These are phyloP conservation scores for Choiromyces venosus DNA, from an alignment of 495 filamentous ascomycete genomes.

Conservation along the genomic window DNA sequence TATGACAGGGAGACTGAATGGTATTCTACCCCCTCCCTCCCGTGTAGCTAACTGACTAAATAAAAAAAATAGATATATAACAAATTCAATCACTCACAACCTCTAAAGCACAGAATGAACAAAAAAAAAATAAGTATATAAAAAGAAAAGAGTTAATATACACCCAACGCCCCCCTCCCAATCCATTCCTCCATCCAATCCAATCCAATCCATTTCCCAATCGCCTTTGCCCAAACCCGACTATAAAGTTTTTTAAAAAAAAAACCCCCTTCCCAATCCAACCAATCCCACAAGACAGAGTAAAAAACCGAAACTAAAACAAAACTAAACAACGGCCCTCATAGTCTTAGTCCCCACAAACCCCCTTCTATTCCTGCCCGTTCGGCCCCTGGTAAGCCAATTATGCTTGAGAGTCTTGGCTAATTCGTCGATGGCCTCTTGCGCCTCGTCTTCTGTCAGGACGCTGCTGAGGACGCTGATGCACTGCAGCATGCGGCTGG, in stretches of 20 bases:
- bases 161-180: not conserved
- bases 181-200: not conserved
- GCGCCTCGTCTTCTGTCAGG: conserved; percentile 59
- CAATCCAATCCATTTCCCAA: not conserved
- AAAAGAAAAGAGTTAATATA: not conserved
- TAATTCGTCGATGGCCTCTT: conserved; percentile 75
- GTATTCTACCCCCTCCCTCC: too few species aligned
- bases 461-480: conserved; percentile 81
- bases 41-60: too few species aligned
- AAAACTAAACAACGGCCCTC: conserved; percentile 20
- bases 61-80: not conserved
- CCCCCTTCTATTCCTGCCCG: conserved; percentile 79
- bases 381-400: conserved; percentile 87
- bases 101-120: not conserved
- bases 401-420: conserved; percentile 85
- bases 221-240: too few species aligned
- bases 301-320: not conserved
- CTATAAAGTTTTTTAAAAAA: too few species aligned
- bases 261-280: not conserved
- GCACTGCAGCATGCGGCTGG: conserved; percentile 94
- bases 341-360: conserved; percentile 65
- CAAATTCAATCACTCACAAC: not conserved
- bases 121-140: not conserved
- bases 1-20: too few species aligned
- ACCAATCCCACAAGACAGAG: not conserved